A percentile compares a stretch with the other conserved stretches of the same genome.
Conservation (phyloP, 257 asterid genomes). For the Rehmannia glutinosa region DNA sequence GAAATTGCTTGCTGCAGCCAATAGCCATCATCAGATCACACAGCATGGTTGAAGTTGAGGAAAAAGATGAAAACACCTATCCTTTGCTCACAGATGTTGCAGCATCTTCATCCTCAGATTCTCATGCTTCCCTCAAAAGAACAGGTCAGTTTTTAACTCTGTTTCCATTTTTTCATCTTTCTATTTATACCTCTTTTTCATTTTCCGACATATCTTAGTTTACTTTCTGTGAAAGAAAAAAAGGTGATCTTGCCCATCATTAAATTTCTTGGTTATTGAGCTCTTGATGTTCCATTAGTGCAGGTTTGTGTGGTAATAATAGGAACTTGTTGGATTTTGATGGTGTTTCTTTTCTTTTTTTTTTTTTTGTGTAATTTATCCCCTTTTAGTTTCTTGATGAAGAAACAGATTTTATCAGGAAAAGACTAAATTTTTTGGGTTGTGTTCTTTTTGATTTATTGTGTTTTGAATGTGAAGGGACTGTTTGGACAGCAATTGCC, state of each 20-base stretch:
- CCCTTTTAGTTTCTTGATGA: too few relatives aligned
- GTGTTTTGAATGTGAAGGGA: conserved; percentile 37
- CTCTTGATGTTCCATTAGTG: too few relatives aligned
- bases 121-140: conserved; percentile 31
- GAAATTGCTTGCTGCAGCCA: too few relatives aligned
- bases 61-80: conserved; percentile 17
- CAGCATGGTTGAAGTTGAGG: conserved; percentile 31
- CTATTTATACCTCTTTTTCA: too few relatives aligned
- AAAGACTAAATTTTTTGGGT: too few relatives aligned
- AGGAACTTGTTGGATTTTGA: background rate
- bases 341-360: background rate
- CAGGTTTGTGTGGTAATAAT: background rate
- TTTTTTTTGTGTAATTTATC: background rate
- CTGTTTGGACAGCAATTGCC: conserved; percentile 48
- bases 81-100: conserved; percentile 37
- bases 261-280: background rate
- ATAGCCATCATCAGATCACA: background rate
- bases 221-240: too few relatives aligned
- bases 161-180: background rate
- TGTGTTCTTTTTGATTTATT: too few relatives aligned
- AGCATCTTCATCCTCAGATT: conserved; percentile 37
- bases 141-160: conserved; percentile 26
- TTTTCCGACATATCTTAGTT: too few relatives aligned
- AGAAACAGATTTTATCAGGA: too few relatives aligned
- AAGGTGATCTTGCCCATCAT: background rate